These are phyloP conservation scores for Aspergillus olivimuriae DNA, from an alignment of 495 filamentous ascomycete species.

Conservation along the genomic window DNA sequence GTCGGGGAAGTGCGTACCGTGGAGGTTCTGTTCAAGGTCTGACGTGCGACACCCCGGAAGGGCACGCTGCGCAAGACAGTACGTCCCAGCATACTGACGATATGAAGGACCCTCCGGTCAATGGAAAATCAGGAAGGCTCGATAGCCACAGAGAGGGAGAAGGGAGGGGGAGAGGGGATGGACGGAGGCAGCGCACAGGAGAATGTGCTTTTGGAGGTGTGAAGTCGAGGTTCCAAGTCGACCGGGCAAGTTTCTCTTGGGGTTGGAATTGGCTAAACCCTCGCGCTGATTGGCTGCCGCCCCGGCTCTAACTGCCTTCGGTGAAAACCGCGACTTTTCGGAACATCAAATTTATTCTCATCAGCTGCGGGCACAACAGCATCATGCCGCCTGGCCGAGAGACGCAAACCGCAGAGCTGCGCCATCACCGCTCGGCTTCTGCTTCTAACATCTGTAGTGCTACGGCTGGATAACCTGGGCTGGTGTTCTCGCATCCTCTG, in stretches of 20 bases:
- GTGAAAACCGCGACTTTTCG: constrained; percentile 37
- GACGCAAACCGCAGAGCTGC: neutral
- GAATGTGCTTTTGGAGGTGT: constrained; percentile 29
- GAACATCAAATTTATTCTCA: constrained; percentile 24
- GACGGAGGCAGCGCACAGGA: constrained; percentile 25
- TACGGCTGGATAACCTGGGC: too few species aligned
- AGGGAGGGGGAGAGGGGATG: constrained; percentile 23
- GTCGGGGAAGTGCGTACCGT: constrained; percentile 37
- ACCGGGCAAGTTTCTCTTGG: constrained; percentile 38
- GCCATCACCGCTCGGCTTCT: too few species aligned
- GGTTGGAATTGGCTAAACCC: constrained; percentile 37
- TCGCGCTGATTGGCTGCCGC: constrained; percentile 32
- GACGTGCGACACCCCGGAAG: constrained; percentile 60
- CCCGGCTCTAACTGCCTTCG: constrained; percentile 24
- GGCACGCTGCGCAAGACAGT: constrained; percentile 75
- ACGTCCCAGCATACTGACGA: constrained; percentile 74
- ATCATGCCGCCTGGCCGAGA: neutral
- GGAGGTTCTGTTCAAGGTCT: constrained; percentile 43
- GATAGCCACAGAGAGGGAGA: constrained; percentile 26
- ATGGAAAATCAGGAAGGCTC: constrained; percentile 27
- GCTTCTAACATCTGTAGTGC: too few species aligned
- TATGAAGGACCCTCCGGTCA: constrained; percentile 36
- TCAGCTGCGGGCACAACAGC: too few species aligned
- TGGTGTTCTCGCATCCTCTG: too few species aligned
- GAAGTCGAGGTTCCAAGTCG: constrained; percentile 36